These are phyloP conservation scores for Magnolia sinica DNA, from an alignment of 164 flowering plant species.

Conservation along the genomic window DNA sequence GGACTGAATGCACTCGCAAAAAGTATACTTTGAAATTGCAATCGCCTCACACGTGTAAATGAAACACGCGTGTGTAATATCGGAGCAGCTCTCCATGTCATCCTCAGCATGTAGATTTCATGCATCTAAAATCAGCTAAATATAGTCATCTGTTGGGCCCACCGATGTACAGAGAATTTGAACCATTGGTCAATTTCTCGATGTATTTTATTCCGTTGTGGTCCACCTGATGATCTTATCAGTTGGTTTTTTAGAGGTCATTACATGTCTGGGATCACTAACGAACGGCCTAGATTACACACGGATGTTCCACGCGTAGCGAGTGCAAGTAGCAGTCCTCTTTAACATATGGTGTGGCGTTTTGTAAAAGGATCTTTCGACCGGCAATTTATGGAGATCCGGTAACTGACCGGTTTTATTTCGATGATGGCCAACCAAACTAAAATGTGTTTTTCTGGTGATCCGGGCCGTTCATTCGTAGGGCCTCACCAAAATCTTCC, in stretches of 20 bases:
- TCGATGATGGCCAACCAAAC: too few species aligned
- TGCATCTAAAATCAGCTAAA: neutral
- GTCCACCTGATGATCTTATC: neutral
- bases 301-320: neutral
- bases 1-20: too few species aligned
- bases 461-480: too few species aligned
- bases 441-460: too few species aligned
- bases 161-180: too few species aligned
- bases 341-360: neutral
- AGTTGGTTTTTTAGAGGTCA: neutral
- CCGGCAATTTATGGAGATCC: neutral
- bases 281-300: neutral
- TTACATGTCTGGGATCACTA: neutral
- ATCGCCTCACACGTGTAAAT: neutral
- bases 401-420: too few species aligned
- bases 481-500: too few species aligned
- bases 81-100: neutral
- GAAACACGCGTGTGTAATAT: neutral
- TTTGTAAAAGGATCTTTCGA: neutral
- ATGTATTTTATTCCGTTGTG: neutral
- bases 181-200: neutral
- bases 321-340: neutral
- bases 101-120: neutral
- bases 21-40: neutral
- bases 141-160: too few species aligned